Evolutionary conservation across 306 rosid genomes (phyloP).

Genomic region (Gastrolobium bilobum): DNA sequence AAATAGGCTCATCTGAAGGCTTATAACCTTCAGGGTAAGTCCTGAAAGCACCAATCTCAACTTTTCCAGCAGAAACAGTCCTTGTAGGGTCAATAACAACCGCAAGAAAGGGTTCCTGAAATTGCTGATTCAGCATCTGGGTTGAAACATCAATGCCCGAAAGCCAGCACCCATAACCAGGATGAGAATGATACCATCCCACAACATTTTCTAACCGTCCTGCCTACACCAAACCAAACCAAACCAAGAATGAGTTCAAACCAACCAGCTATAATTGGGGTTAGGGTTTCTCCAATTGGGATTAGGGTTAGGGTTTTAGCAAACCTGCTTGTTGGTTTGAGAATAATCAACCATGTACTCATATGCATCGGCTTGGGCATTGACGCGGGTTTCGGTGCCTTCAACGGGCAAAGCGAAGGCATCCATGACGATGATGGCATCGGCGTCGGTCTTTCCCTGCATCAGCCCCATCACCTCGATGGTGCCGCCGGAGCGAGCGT

Average conservation of each 20-base stretch:
- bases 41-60: conserved; percentile 98
- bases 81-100: conserved; percentile 96
- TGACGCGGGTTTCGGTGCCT: conserved; percentile 98
- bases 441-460: conserved; percentile 97
- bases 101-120: conserved; percentile 94
- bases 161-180: conserved; percentile 99
- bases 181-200: conserved; percentile 99
- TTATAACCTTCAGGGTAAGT: conserved; percentile 96
- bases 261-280: background rate
- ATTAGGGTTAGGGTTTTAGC: conserved; percentile 40
- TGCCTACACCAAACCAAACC: conserved; percentile 59
- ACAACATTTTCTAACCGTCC: conserved; percentile 95
- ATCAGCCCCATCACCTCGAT: conserved; percentile 98
- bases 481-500: conserved; percentile 97
- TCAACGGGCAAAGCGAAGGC: conserved; percentile 96
- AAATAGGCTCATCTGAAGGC: conserved; percentile 93
- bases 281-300: background rate
- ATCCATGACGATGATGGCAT: conserved; percentile 93
- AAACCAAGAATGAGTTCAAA: background rate
- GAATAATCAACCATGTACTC: conserved; percentile 98
- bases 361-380: conserved; percentile 98
- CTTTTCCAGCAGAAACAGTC: conserved; percentile 96
- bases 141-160: conserved; percentile 97
- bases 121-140: conserved; percentile 94
- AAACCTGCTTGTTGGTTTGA: conserved; percentile 93